Evolutionary conservation across 306 rosid genomes (phyloP).

Genomic region (Cyamopsis tetragonoloba): DNA sequence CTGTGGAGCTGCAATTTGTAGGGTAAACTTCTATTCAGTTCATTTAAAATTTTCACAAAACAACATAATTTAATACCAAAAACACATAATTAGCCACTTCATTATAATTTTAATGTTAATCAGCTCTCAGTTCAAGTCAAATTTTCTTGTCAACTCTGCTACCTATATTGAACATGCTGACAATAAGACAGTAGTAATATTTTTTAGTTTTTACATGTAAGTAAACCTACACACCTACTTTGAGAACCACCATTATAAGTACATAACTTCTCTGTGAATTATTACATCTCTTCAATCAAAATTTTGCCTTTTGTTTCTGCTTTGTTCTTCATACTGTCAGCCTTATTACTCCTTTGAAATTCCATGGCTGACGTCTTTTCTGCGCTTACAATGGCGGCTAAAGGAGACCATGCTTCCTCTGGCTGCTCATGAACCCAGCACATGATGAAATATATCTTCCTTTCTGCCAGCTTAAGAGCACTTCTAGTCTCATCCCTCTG

Average conservation of each 20-base stretch:
- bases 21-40: too few species aligned
- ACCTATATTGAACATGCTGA: not conserved
- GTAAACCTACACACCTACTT: not conserved
- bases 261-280: not conserved
- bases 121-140: not conserved
- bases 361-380: conserved; percentile 59
- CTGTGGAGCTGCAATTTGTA: too few species aligned
- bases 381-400: conserved; percentile 53
- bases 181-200: too few species aligned
- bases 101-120: too few species aligned
- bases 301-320: conserved; percentile 40
- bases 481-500: conserved; percentile 42
- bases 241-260: not conserved
- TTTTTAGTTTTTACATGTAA: not conserved
- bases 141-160: not conserved
- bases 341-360: conserved; percentile 34
- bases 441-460: conserved; percentile 73
- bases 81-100: too few species aligned
- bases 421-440: conserved; percentile 92
- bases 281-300: conserved; percentile 65
- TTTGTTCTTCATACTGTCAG: conserved; percentile 35
- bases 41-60: too few species aligned
- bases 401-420: conserved; percentile 67
- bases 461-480: conserved; percentile 63
- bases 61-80: too few species aligned